A percentile compares a stretch with the other conserved stretches of the same genome.
These are phyloP conservation scores for Rugonectria rugulosa DNA, from an alignment of 2,329 filamentous ascomycete species.

Conservation along the genomic window DNA sequence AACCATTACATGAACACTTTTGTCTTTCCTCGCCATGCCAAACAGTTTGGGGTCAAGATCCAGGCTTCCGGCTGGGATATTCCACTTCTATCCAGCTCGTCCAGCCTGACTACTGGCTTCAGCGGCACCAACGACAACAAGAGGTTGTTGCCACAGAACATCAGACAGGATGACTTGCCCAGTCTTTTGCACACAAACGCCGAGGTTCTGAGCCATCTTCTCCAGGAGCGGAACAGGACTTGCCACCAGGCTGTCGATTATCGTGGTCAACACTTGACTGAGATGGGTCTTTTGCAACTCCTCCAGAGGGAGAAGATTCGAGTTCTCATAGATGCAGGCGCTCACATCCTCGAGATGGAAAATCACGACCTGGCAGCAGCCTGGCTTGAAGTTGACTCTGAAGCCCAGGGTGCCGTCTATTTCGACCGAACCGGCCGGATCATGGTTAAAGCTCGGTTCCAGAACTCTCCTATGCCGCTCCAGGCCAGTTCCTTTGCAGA, in stretches of 20 bases:
- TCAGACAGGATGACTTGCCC: slow-evolving; percentile 67
- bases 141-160: slow-evolving; percentile 65
- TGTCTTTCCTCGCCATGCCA: slow-evolving; percentile 71
- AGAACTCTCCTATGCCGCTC: slow-evolving; percentile 26
- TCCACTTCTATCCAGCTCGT: slow-evolving; percentile 49
- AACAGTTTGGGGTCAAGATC: slow-evolving; percentile 69
- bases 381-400: slow-evolving; percentile 58
- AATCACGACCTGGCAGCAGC: slow-evolving; percentile 57
- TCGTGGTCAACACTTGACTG: slow-evolving; percentile 47
- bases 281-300: slow-evolving; percentile 42
- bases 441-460: slow-evolving; percentile 26
- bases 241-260: slow-evolving; percentile 48
- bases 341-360: slow-evolving; percentile 68
- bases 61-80: slow-evolving; percentile 75
- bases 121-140: slow-evolving; percentile 75
- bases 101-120: slow-evolving; percentile 67
- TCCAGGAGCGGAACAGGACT: slow-evolving; percentile 57
- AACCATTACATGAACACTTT: slow-evolving; percentile 70
- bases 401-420: slow-evolving; percentile 59
- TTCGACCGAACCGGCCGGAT: slow-evolving; percentile 48
- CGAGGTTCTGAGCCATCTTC: slow-evolving; percentile 65
- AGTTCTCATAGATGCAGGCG: slow-evolving; percentile 70
- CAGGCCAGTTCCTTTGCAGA: slow-evolving; percentile 32
- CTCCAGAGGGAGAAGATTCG: slow-evolving; percentile 46
- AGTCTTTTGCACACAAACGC: slow-evolving; percentile 67